Percentiles rank a stretch among this genome's conserved stretches.
phyloP scores from a whole-genome alignment of 257 asterid genomes.

The Vinca minor region DNA sequence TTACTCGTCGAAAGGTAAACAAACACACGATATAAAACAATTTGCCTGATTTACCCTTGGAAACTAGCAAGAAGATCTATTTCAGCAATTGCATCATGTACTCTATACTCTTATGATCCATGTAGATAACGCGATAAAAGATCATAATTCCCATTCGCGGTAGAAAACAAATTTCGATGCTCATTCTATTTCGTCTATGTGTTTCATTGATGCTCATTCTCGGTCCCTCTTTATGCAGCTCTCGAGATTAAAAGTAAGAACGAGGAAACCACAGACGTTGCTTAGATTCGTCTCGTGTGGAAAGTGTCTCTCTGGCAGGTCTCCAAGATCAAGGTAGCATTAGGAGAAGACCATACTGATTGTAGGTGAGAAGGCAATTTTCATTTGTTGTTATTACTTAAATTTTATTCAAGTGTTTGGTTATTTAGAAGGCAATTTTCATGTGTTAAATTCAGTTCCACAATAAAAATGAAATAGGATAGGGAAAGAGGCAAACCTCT shows the following conservation, averaged over 20 bases:
- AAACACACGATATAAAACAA: not conserved
- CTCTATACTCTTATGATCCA: too few relatives aligned
- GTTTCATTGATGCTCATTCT: too few relatives aligned
- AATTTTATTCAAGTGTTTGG: constrained; percentile 25
- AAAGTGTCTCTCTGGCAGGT: constrained; percentile 57
- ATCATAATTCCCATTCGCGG: too few relatives aligned
- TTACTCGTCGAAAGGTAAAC: constrained; percentile 59
- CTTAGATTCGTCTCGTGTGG: constrained; percentile 70
- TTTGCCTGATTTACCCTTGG: too few relatives aligned
- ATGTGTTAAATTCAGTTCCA: constrained; percentile 17
- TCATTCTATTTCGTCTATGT: too few relatives aligned
- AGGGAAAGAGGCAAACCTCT: constrained; percentile 5
- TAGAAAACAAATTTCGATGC: too few relatives aligned
- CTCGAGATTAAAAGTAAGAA: constrained; percentile 53
- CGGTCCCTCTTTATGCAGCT: constrained; percentile 50
- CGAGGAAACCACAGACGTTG: constrained; percentile 52
- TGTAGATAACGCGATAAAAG: too few relatives aligned
- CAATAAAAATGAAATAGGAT: constrained; percentile 32
- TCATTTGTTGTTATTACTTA: constrained; percentile 4
- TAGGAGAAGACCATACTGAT: constrained; percentile 8
- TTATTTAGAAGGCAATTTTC: constrained; percentile 20
- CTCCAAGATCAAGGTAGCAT: constrained; percentile 44
- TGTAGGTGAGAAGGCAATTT: constrained; percentile 12
- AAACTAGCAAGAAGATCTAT: too few relatives aligned
- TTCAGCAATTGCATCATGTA: too few relatives aligned